phyloP scores from a whole-genome alignment of 148 eudicot species.

The Dysphania ambrosioides region DNA sequence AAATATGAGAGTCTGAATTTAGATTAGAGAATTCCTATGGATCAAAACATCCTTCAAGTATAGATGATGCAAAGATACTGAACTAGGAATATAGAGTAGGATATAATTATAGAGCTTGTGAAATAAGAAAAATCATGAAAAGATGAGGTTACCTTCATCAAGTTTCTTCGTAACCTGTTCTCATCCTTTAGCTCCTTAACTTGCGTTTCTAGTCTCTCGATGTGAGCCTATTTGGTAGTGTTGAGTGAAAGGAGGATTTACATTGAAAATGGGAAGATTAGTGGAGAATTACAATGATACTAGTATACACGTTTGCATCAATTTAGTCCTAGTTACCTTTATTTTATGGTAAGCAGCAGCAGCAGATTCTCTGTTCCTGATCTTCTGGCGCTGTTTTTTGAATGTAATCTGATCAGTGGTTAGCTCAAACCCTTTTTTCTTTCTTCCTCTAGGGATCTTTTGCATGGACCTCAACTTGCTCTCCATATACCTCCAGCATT shows the following conservation, averaged over 20 bases:
- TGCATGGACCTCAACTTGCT: not conserved
- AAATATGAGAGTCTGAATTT: not conserved
- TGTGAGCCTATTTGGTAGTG: constrained; percentile 13
- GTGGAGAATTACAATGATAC: not conserved
- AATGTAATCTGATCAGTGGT: constrained; percentile 1
- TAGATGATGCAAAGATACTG: not conserved
- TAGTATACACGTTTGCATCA: not conserved
- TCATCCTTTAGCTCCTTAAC: constrained; percentile 20
- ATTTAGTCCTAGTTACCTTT: constrained; percentile 11
- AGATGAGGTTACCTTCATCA: constrained; percentile 18
- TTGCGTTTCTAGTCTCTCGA: constrained; percentile 8
- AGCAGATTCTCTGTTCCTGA: constrained; percentile 27
- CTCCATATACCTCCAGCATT: constrained; percentile 23
- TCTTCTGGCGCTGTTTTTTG: constrained; percentile 21
- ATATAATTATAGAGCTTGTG: not conserved
- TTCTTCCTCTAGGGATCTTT: constrained; percentile 15
- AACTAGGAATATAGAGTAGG: not conserved
- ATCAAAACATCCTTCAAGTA: too few species aligned
- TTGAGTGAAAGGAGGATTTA: not conserved
- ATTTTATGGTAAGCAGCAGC: constrained; percentile 13
- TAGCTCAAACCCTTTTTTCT: constrained; percentile 16
- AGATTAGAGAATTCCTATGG: not conserved
- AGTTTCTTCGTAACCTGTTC: constrained; percentile 29
- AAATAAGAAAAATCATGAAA: not conserved
- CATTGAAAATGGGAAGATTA: not conserved